A percentile compares a stretch with the other conserved stretches of the same genome.
These are phyloP conservation scores for Aspergillus cejpii DNA, from an alignment of 2,329 filamentous ascomycete species.

Conservation along the genomic window DNA sequence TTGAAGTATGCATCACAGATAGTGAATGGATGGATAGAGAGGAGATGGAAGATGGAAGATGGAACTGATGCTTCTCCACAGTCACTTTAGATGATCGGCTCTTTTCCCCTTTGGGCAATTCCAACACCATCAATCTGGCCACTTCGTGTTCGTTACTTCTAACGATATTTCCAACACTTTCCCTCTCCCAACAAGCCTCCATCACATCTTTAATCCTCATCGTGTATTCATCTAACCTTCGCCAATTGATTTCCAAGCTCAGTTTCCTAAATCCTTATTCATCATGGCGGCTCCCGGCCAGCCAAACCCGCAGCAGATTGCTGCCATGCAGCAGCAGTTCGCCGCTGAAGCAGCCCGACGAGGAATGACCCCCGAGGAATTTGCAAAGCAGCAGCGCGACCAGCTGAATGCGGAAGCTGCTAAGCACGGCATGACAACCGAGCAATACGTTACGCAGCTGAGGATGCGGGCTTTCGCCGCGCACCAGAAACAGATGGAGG, in stretches of 20 bases:
- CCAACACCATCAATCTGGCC: conserved; percentile 5
- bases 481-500: conserved; percentile 33
- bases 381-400: conserved; percentile 57
- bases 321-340: conserved; percentile 73
- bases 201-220: background rate
- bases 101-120: conserved; percentile 11
- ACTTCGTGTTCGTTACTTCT: conserved; percentile 1
- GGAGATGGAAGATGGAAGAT: too few species aligned
- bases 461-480: conserved; percentile 45
- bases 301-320: conserved; percentile 78
- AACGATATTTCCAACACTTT: background rate
- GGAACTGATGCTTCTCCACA: too few species aligned
- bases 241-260: background rate
- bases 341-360: conserved; percentile 74
- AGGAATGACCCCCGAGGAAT: conserved; percentile 78
- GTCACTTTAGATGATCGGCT: too few species aligned
- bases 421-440: conserved; percentile 48
- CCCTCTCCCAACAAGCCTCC: background rate
- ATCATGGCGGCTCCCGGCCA: conserved; percentile 36
- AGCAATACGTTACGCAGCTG: conserved; percentile 44
- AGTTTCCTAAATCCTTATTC: background rate
- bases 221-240: background rate
- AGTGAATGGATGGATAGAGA: too few species aligned
- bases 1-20: background rate
- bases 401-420: conserved; percentile 43